Evolutionary conservation across 1,139 yeast species (phyloP), one percentile per base, ranked within the genome.

Genomic region (Kodamaea sp.): DNA sequence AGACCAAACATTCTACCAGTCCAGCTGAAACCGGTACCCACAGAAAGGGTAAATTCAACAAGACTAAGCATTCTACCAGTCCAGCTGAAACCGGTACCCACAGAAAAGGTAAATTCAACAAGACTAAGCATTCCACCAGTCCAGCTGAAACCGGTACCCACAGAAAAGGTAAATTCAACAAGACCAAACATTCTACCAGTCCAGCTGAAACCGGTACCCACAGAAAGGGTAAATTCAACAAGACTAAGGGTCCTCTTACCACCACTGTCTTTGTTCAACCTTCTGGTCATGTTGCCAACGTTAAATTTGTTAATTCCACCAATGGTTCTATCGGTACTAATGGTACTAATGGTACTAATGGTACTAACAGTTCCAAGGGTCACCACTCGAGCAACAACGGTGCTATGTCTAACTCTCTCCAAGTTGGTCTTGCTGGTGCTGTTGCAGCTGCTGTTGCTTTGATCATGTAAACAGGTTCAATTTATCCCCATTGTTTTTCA

Each of bases 121-220:
- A 73, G 58, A 70, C 77, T 44, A 50, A 52, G 46, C 49, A 50
- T 12, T 46, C 60, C 10, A 36, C 58, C 10, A 39, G 54, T 8
- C 44, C 68, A 20, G 47, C 66, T 6, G 38, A 54, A 55, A 50
- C 67, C n/a, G 73, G 71, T 35, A 70, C 76, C 42, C 75, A 70
- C 60, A 67, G 57, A 45, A 55, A 57, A 41, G 79, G 80, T 42
- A 70, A 67, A 58, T 76, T 73, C 54, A 65, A 73, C 66, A 70
- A 73, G 55, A 73, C 79, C 48, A 55, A 57, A 51, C 48, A 34
- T 26, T 29, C 34, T 5, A 7, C 37, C 15, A 23, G 25, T 20
- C 25, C 41, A 8, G 44, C 63, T 31, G 45, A 60, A 22, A 55
- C 74, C 28, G 76, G 76, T 43, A 73, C 78, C 40, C 75, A 71